These are phyloP conservation scores for Barnettozyma siamensis DNA, from an alignment of 805 yeast species.

Conservation along the genomic window DNA sequence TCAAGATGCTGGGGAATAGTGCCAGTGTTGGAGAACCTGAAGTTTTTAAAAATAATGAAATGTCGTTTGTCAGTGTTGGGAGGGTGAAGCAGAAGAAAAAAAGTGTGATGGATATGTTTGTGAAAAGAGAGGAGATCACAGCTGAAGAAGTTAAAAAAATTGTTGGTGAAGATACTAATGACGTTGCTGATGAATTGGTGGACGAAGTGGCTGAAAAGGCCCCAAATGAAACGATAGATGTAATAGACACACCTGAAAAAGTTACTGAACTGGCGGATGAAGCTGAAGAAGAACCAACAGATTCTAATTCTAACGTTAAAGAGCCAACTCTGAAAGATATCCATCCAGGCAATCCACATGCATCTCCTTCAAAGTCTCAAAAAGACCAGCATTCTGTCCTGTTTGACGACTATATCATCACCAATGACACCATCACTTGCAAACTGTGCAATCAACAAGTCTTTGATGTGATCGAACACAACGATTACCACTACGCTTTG, in stretches of 20 bases:
- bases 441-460: constrained; percentile 12
- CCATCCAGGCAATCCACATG: no score
- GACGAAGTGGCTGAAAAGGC: no score
- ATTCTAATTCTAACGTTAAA: no score
- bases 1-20: constrained; percentile 1
- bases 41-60: constrained; percentile 6
- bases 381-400: not conserved
- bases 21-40: constrained; percentile 9
- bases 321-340: no score
- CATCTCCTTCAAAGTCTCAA: no score
- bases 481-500: constrained; percentile 49
- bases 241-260: no score
- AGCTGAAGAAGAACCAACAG: no score
- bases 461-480: constrained; percentile 37
- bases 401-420: constrained; percentile 1
- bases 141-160: not conserved
- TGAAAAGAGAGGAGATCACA: not conserved
- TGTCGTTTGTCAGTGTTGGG: constrained; percentile 3
- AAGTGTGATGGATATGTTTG: not conserved
- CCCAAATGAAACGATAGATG: no score
- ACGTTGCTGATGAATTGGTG: not conserved
- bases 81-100: not conserved
- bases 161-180: not conserved
- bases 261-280: no score
- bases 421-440: constrained; percentile 6